Conservation (phyloP, 2,329 filamentous ascomycete species). For the Microcyclospora tardicrescens region DNA sequence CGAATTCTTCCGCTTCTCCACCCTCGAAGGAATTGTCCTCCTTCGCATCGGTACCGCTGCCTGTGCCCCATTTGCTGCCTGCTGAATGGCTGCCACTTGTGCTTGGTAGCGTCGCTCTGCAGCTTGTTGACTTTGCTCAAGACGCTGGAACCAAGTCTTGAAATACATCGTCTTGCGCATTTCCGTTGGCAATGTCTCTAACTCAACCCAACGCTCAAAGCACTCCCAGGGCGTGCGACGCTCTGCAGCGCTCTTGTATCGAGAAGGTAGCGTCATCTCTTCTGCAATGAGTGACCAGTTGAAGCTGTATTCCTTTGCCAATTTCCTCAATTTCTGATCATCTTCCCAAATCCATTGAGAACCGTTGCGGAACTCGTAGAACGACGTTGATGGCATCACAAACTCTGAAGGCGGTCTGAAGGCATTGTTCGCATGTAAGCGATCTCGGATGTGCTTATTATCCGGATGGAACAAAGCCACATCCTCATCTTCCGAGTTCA, state of each 20-base stretch:
- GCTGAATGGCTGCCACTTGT: slow-evolving; percentile 40
- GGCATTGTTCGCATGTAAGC: slow-evolving; percentile 79
- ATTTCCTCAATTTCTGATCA: slow-evolving; percentile 72
- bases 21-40: slow-evolving; percentile 65
- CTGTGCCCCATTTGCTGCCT: slow-evolving; percentile 32
- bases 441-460: slow-evolving; percentile 77
- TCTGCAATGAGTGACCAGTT: slow-evolving; percentile 94
- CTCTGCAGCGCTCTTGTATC: slow-evolving; percentile 75
- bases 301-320: slow-evolving; percentile 88
- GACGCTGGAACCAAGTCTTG: slow-evolving; percentile 53
- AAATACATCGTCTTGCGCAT: slow-evolving; percentile 96
- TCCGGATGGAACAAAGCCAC: slow-evolving; percentile 83
- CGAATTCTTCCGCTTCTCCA: slow-evolving; percentile 75
- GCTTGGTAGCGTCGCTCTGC: slow-evolving; percentile 45
- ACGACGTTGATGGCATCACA: slow-evolving; percentile 76
- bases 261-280: slow-evolving; percentile 59
- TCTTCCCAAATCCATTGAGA: slow-evolving; percentile 88
- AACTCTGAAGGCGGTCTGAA: slow-evolving; percentile 89
- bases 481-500: slow-evolving; percentile 57
- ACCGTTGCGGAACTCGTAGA: slow-evolving; percentile 74
- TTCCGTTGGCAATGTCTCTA: slow-evolving; percentile 81
- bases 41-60: slow-evolving; percentile 47
- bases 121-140: slow-evolving; percentile 50
- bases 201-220: slow-evolving; percentile 88
- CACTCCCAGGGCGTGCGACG: slow-evolving; percentile 95